A percentile compares a stretch with the other conserved stretches of the same genome.
Evolutionary conservation across 1,284 basidiomycete genomes (phyloP).

Genomic region (Ustanciosporium gigantosporum): DNA sequence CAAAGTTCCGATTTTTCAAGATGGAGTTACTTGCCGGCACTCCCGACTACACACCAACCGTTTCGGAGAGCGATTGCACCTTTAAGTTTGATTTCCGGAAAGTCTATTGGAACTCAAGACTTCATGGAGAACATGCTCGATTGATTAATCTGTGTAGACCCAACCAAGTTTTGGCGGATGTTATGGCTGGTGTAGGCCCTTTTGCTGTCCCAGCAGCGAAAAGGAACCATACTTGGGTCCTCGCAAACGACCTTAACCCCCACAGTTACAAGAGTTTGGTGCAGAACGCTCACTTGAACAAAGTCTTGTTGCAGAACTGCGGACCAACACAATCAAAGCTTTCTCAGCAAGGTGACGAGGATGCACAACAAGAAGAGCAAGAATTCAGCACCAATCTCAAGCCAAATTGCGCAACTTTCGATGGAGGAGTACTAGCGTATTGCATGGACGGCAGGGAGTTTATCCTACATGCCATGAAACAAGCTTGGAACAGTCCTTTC

Average conservation of each 20-base stretch:
- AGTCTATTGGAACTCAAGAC: constrained; percentile 97
- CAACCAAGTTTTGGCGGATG: constrained; percentile 78
- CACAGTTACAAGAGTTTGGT: constrained; percentile 76
- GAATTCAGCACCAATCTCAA: neutral
- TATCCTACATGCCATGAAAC: constrained; percentile 23
- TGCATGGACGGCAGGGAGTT: constrained; percentile 53
- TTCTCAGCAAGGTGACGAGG: neutral
- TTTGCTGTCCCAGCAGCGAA: constrained; percentile 92
- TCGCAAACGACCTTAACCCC: constrained; percentile 95
- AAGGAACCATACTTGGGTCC: constrained; percentile 73
- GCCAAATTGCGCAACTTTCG: constrained; percentile 13
- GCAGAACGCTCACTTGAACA: constrained; percentile 41
- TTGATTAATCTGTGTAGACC: constrained; percentile 73
- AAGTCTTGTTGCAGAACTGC: constrained; percentile 27
- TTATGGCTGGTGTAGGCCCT: constrained; percentile 96
- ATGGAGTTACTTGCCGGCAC: constrained; percentile 97
- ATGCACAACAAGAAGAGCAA: neutral
- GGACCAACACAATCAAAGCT: too few relatives aligned
- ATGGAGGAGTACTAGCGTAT: constrained; percentile 16
- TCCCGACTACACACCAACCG: constrained; percentile 73
- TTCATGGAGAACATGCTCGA: constrained; percentile 87
- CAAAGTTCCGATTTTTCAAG: constrained; percentile 86
- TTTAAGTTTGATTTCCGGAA: constrained; percentile 93
- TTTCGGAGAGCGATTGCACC: constrained; percentile 69
- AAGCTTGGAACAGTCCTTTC: constrained; percentile 39